Evolutionary conservation across 2,329 filamentous ascomycete genomes (phyloP), one percentile per base, ranked within the genome.

Genomic region (Colletotrichum tanaceti): DNA sequence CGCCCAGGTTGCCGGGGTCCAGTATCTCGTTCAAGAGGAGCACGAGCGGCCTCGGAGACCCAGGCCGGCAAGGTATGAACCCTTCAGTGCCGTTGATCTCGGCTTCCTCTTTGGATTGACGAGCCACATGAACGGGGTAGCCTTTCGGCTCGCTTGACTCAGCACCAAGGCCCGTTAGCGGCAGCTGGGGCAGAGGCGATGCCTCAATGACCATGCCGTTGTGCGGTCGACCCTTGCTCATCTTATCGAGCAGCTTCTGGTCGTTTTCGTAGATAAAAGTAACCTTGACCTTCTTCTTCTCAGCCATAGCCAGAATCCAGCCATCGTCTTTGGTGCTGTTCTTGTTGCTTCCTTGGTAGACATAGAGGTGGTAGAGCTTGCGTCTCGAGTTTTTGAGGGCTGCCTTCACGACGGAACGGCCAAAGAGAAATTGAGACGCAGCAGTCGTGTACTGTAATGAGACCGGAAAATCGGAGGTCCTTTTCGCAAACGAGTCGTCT

Each of bases 371-470:
- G 82, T 98, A 97, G 3, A 97, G 80, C 74, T 92, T 89, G 65
- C 96, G 89, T 41, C 89, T 85, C 13, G 83, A 83, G 54, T 80
- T 77, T 72, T 86, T 89, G 22, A 99, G 82, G 0, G 94, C 94
- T 22, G 94, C 92, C 71, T 91, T 86, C 24, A 98, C 93, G 1
- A 93, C 89, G 2, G 91, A 92, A 52, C 87, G 88, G 6, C 96
- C 96, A 76, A 97, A 98, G 2, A 99, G 83, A 73, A 98, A 98
- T 70, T 97, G 91, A 0, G 94, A 97, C 5, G 93, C 93, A 0
- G 95, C 91, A 0, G 93, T 97, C 0, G 93, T 93, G 76, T 95
- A 89, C 55, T 79, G 79, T 65, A 76, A 71, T 57, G 74, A 77
- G 35, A 52, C 35, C 18, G 63, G 58, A 20, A 69, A 57, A 16